Conservation (phyloP, 75 land plant genomes). For the Chamaecyparis obtusa region DNA sequence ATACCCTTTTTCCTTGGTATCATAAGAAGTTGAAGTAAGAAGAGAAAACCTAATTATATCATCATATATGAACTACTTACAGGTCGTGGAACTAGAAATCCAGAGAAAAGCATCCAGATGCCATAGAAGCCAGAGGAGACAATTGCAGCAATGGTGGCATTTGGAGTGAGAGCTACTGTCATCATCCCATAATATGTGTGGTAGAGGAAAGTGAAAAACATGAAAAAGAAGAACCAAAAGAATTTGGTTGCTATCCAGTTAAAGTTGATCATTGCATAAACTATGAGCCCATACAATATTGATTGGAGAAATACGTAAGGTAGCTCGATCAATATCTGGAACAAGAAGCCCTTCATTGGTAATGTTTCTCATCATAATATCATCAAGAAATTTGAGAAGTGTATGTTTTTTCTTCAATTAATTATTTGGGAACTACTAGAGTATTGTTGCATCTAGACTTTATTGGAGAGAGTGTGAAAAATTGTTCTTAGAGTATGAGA, state of each 20-base stretch:
- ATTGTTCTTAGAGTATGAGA: background rate
- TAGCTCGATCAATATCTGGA: slow-evolving; percentile 63
- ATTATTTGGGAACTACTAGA: no score
- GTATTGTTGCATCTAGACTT: no score
- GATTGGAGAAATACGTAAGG: slow-evolving; percentile 69
- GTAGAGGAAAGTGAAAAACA: slow-evolving; percentile 76
- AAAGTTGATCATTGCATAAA: slow-evolving; percentile 64
- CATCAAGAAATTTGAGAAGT: no score
- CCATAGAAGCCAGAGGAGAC: slow-evolving; percentile 75
- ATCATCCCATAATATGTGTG: slow-evolving; percentile 86
- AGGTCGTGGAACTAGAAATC: slow-evolving; percentile 65
- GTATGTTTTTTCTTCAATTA: no score
- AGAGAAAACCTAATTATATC: background rate
- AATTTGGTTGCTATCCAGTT: slow-evolving; percentile 59
- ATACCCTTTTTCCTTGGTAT: background rate
- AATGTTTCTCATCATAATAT: background rate
- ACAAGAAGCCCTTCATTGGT: background rate
- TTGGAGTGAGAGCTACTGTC: slow-evolving; percentile 72
- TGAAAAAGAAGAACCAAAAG: slow-evolving; percentile 54
- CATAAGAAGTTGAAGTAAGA: no score
- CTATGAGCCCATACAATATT: slow-evolving; percentile 50
- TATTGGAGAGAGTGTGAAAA: no score
- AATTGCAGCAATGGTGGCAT: slow-evolving; percentile 59
- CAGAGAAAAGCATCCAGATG: slow-evolving; percentile 81
- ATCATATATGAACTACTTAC: background rate